Base-by-base conservation (phyloP, 169 alveolate genomes). In the Cryptosporidium viatorum region DNA sequence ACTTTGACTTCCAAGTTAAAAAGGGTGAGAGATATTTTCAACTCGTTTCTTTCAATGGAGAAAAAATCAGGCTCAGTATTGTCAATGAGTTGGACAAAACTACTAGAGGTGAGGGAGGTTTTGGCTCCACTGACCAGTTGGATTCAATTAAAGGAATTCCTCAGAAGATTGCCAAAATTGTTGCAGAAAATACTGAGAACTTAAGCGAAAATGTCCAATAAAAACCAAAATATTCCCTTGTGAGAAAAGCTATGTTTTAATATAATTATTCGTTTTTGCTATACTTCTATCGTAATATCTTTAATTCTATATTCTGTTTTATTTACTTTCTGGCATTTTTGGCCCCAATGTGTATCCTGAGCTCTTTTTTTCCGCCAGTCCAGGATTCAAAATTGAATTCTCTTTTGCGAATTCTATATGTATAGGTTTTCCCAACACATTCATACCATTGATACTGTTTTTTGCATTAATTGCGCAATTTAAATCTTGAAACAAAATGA, bases 21-120 rank as follows among this genome's bases (percentile, higher is more conserved):
- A 87, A 70, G 70, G 98, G 98, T 1, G 86, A 60, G 39, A 65
- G 92, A 52, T 86, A 74, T 33, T 69, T 94, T 35, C 98, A 96
- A 70, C 94, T 94, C 3, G 98, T 96, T 26, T 91, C 97, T 14
- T 96, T 96, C 91, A 92, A 92, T 39, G 98, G 98, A 6, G 96
- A 95, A 60, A 93, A 93, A 39, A 87, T 96, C n/a, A 91, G 93
- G 4, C 86, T 95, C 55, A 92, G 95, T 95, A 86, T 96, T 29
- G 98, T 93, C 3, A 93, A 93, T 12, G 94, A 92, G 59, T 89
- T 96, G 29, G 96, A 95, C 92, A 92, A 91, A 69, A 96, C 98
- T 7, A 84, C 94, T 26, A 91, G 98, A n/a, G 98, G 98, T 8
- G 95, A 93, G 41, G 93, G 96, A 45, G 98, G 98, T 14, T 95